These are phyloP conservation scores for Coemansia sp. DNA, from an alignment of 192 early-diverging fungal genomes.

Conservation along the genomic window DNA sequence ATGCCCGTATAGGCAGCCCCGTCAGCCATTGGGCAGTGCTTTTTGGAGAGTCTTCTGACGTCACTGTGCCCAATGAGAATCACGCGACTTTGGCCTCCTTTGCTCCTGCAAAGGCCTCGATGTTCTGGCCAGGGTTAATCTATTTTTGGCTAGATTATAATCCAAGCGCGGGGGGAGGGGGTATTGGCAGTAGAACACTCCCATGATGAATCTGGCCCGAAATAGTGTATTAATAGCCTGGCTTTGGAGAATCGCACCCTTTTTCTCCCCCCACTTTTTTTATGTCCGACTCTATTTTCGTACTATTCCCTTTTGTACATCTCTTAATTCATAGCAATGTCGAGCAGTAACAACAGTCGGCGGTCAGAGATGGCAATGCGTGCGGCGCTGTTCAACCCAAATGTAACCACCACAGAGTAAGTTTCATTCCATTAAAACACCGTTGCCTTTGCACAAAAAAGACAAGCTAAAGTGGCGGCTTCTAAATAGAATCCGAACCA, in stretches of 20 bases:
- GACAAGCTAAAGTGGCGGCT: too few species aligned
- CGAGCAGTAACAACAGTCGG: conserved; percentile 13
- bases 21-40: not conserved
- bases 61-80: not conserved
- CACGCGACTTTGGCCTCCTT: not conserved
- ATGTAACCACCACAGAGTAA: conserved; percentile 28
- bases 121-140: not conserved
- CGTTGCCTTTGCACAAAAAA: too few species aligned
- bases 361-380: conserved; percentile 53
- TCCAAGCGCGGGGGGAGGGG: not conserved
- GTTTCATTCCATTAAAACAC: not conserved
- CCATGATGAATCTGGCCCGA: not conserved
- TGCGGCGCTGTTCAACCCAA: conserved; percentile 44
- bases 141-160: not conserved
- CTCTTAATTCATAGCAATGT: not conserved
- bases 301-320: not conserved
- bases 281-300: not conserved
- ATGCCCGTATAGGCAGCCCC: too few species aligned
- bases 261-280: not conserved
- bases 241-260: too few species aligned
- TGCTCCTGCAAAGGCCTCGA: not conserved
- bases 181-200: not conserved
- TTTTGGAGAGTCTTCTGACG: not conserved
- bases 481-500: conserved; percentile 18
- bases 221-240: not conserved